These are phyloP conservation scores for Daedalea quercina DNA, from an alignment of 768 basidiomycete species.

Conservation along the genomic window DNA sequence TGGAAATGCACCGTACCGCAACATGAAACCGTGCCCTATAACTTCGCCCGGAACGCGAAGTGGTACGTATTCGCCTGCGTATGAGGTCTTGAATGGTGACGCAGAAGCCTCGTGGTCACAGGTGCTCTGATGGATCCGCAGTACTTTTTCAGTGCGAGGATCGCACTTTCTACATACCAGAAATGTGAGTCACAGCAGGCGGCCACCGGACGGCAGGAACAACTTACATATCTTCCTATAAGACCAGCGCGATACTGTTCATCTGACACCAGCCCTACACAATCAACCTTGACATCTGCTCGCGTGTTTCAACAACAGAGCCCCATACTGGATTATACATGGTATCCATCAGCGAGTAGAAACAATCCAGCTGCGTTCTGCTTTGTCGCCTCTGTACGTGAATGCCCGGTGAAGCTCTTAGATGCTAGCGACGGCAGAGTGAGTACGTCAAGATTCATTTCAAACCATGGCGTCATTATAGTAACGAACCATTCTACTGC, in stretches of 20 bases:
- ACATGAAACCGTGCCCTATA: conserved; percentile 24
- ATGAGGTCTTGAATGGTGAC: neutral
- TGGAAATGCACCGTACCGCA: conserved; percentile 10
- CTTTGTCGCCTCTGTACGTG: conserved; percentile 78
- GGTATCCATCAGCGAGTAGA: conserved; percentile 76
- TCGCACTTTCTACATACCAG: conserved; percentile 49
- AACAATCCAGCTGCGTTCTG: conserved; percentile 63
- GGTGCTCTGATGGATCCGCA: conserved; percentile 71
- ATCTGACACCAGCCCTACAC: neutral
- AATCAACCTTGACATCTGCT: neutral
- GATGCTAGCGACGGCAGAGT: conserved; percentile 78
- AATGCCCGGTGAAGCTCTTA: conserved; percentile 78
- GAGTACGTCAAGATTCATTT: conserved; percentile 14
- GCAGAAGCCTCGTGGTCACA: conserved; percentile 20
- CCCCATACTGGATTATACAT: conserved; percentile 70
- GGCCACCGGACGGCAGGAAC: neutral
- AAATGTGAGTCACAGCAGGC: conserved; percentile 33
- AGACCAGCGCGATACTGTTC: conserved; percentile 15
- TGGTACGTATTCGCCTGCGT: conserved; percentile 32
- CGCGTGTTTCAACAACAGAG: conserved; percentile 42
- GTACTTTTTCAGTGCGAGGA: conserved; percentile 70
- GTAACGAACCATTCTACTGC: neutral
- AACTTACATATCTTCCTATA: neutral
- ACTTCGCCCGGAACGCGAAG: conserved; percentile 50
- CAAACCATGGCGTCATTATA: too few relatives aligned